Conservation (phyloP, 148 eudicot genomes). For the Simmondsia chinensis region DNA sequence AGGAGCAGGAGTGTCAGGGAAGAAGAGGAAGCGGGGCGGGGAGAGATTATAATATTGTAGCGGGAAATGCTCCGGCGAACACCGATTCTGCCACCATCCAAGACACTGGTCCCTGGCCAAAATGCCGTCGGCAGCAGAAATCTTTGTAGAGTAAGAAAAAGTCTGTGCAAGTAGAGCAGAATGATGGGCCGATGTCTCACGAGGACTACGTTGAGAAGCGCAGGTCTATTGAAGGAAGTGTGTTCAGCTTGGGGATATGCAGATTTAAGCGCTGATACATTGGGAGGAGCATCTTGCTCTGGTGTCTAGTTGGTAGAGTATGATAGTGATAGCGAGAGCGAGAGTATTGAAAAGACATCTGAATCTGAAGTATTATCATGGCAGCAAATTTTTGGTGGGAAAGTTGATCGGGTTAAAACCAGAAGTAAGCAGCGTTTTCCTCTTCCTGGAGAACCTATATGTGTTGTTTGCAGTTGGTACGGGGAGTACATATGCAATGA, state of each 20-base stretch:
- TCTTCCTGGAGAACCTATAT: slow-evolving; percentile 48
- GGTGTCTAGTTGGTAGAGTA: slow-evolving; percentile 29
- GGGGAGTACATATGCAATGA: slow-evolving; percentile 51
- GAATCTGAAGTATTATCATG: slow-evolving; percentile 22
- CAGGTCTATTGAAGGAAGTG: slow-evolving; percentile 38
- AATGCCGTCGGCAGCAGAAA: slow-evolving; percentile 25
- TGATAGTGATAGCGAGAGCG: no score
- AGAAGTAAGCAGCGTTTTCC: slow-evolving; percentile 45
- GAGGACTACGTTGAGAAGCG: slow-evolving; percentile 31
- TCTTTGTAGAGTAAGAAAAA: neutral
- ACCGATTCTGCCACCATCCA: neutral
- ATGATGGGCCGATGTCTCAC: slow-evolving; percentile 46
- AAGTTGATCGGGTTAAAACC: slow-evolving; percentile 23
- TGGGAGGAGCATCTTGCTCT: slow-evolving; percentile 29
- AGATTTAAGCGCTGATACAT: slow-evolving; percentile 27
- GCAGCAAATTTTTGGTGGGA: slow-evolving; percentile 22
- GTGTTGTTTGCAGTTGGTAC: slow-evolving; percentile 44
- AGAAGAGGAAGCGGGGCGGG: no score
- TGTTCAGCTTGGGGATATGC: slow-evolving; percentile 16
- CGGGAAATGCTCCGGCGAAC: slow-evolving; percentile 26
- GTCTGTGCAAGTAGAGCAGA: slow-evolving; percentile 7
- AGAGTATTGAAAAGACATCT: slow-evolving; percentile 29
- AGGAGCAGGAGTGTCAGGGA: no score
- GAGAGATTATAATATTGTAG: slow-evolving; percentile 37
- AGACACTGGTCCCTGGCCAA: neutral